A percentile compares a stretch with the other conserved stretches of the same genome.
phyloP scores from a whole-genome alignment of 176 grass and related monocot genomes.

The Rhynchospora tenuis region DNA sequence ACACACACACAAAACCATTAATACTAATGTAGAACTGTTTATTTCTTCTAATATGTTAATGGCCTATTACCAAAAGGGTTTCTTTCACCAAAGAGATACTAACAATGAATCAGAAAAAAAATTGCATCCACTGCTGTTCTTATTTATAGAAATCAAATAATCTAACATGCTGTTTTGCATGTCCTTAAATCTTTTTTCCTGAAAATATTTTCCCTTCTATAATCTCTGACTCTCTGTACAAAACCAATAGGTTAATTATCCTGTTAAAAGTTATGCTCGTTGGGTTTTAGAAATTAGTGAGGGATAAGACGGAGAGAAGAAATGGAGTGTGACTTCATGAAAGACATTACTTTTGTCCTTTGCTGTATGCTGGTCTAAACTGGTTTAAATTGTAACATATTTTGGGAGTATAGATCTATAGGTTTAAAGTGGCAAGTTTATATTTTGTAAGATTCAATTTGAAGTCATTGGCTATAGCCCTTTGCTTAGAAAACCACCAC shows the following conservation, averaged over 20 bases:
- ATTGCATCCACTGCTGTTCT: not conserved
- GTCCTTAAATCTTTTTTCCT: not conserved
- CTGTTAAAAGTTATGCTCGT: not conserved
- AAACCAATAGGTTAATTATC: not conserved
- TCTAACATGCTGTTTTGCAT: not conserved
- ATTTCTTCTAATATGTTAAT: not conserved
- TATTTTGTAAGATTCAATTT: not conserved
- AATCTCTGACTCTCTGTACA: not conserved
- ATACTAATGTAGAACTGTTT: not conserved
- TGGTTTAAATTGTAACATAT: no score
- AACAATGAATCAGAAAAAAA: not conserved
- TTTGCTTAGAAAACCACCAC: slow-evolving; percentile 9
- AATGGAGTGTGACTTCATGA: not conserved
- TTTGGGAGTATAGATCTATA: not conserved
- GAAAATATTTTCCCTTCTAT: not conserved
- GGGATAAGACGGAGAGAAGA: not conserved
- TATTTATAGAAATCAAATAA: not conserved
- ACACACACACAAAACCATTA: not conserved
- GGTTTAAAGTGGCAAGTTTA: not conserved
- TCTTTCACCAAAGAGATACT: not conserved
- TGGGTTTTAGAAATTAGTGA: not conserved
- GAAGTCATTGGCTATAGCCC: not conserved
- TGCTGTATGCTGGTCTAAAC: no score
- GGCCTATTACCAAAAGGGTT: not conserved
- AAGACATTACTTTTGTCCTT: not conserved